Base-by-base conservation (phyloP, 805 yeast species). In the Clavispora fructus region DNA sequence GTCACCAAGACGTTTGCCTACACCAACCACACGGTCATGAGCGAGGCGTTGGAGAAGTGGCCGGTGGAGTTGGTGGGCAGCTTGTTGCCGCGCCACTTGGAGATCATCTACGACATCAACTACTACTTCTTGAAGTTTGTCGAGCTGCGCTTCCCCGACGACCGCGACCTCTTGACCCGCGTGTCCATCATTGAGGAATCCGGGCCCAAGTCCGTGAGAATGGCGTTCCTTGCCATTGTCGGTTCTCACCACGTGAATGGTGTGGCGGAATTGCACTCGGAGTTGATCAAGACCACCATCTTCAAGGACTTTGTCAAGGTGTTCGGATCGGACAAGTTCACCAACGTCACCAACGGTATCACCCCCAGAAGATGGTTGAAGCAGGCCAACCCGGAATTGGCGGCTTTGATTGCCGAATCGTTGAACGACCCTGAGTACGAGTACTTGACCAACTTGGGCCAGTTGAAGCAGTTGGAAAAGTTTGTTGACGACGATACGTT, bases 331-430 rank as follows among this genome's bases (percentile, higher is more conserved):
- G 87, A 87, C 52, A 87, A 86, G 68, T 90, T 90, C 68, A 87
- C 87, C 43, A 90, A 90, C 59, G 96, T 90, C 50, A 90, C 97
- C 42, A 90, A 90, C 65, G 97, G 97, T 70, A 82, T 90, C 61
- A 90, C 97, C 3, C 97, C 97, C 57, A 82, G 97, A 76, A 83
- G 97, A 70, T 90, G 97, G 97, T 78, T 90, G 62, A 83, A 82
- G 63, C 96, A 90, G 70, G 96, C 97, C 42, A 91, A 90, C 66
- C 97, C 97, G 10, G 75, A 73, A 54, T 74, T 90, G 57, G 78
- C 94, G 14, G 71, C 68, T n/a, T 75, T 90, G 55, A 91, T 91
- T 61, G 76, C 87, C 38, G 75, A 80, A 43, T 82, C 81, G 56
- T 73, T 89, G 44, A 83, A 89, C 26, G 80, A 83, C 49, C 75